Conservation (phyloP, 495 filamentous ascomycete genomes). For the Podospora didyma region DNA sequence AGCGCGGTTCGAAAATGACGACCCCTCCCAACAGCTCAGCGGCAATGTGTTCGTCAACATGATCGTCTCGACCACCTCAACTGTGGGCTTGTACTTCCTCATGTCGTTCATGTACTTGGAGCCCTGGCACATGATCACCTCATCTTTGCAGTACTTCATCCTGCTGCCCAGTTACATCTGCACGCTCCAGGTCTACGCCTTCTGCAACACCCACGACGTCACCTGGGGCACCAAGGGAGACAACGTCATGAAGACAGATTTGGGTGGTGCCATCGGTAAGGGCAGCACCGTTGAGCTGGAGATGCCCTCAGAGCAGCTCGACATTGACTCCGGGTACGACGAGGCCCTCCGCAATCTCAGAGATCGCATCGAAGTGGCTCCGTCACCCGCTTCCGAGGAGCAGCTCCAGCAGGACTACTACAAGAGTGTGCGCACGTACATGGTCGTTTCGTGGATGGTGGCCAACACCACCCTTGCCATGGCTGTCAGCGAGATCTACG, state of each 20-base stretch:
- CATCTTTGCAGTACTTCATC: slow-evolving; percentile 86
- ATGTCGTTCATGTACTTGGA: slow-evolving; percentile 95
- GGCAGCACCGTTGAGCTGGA: slow-evolving; percentile 78
- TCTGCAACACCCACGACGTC: slow-evolving; percentile 99
- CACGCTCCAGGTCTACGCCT: slow-evolving; percentile 96
- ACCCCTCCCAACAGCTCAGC: slow-evolving; percentile 35
- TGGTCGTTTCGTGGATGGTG: slow-evolving; percentile 96
- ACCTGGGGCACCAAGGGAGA: slow-evolving; percentile 99
- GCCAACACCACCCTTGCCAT: slow-evolving; percentile 90
- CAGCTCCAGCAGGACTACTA: slow-evolving; percentile 99
- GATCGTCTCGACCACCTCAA: slow-evolving; percentile 83
- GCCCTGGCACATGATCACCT: slow-evolving; percentile 99
- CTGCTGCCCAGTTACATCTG: slow-evolving; percentile 93
- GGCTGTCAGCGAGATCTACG: slow-evolving; percentile 87
- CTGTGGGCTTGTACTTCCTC: slow-evolving; percentile 91
- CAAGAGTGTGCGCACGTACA: slow-evolving; percentile 94
- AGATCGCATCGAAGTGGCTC: slow-evolving; percentile 80
- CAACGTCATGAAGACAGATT: slow-evolving; percentile 86
- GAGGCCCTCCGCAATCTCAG: slow-evolving; percentile 94
- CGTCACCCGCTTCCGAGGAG: slow-evolving; percentile 56
- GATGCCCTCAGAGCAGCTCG: slow-evolving; percentile 96
- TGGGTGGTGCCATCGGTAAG: slow-evolving; percentile 74
- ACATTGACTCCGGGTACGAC: slow-evolving; percentile 97
- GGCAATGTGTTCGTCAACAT: slow-evolving; percentile 92
- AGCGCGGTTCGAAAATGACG: slow-evolving; percentile 5